Conservation (phyloP, 2,329 filamentous ascomycete genomes). For the Hansfordia pulvinata region DNA sequence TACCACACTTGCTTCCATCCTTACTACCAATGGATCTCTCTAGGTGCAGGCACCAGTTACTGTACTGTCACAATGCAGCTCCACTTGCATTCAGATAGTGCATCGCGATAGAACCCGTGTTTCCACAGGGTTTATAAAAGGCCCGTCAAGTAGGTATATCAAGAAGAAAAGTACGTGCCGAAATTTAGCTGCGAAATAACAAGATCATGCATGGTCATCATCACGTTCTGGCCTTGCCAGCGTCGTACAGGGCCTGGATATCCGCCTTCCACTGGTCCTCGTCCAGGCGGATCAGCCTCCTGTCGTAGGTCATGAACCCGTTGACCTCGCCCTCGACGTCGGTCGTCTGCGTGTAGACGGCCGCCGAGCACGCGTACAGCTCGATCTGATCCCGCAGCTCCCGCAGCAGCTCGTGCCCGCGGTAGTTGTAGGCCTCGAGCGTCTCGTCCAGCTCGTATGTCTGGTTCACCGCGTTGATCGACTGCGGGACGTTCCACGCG, state of each 20-base stretch:
- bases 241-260: constrained; percentile 44
- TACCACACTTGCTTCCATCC: no score
- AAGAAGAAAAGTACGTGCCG: no score
- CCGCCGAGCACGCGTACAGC: constrained; percentile 49
- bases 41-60: no score
- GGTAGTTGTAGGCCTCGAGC: constrained; percentile 52
- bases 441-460: constrained; percentile 53
- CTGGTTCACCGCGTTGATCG: constrained; percentile 46
- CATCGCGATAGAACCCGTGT: no score
- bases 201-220: constrained; percentile 49
- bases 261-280: constrained; percentile 43
- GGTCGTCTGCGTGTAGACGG: constrained; percentile 60
- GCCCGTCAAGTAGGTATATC: no score
- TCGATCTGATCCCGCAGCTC: constrained; percentile 50
- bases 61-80: no score
- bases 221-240: constrained; percentile 45
- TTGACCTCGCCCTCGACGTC: constrained; percentile 67
- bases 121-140: no score
- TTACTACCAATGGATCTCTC: no score
- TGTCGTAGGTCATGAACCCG: constrained; percentile 55
- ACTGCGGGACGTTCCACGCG: constrained; percentile 49
- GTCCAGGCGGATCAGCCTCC: constrained; percentile 43
- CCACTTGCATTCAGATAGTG: no score
- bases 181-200: no score
- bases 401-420: constrained; percentile 42